These are phyloP conservation scores for Fusarium scirpi DNA, from an alignment of 2,329 filamentous ascomycete genomes.

Conservation along the genomic window DNA sequence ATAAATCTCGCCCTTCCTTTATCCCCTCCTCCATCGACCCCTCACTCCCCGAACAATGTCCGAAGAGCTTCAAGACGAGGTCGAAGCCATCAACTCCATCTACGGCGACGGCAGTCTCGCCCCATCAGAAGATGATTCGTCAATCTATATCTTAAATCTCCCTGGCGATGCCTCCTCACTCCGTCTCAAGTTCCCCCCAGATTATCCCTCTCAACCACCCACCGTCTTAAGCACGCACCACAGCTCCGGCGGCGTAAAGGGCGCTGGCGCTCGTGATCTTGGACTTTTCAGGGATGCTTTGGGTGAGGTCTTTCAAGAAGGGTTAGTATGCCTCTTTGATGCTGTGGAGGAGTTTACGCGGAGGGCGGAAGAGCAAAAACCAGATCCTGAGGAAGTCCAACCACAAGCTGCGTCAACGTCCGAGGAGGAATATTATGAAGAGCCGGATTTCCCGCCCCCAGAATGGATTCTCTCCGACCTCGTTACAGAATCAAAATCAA, in stretches of 20 bases:
- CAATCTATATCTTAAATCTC: conserved; percentile 72
- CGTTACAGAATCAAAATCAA: conserved; percentile 84
- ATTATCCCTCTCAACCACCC: conserved; percentile 82
- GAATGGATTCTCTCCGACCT: conserved; percentile 80
- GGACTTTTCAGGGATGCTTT: conserved; percentile 76
- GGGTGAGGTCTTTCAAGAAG: conserved; percentile 74
- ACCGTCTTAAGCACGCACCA: conserved; percentile 83
- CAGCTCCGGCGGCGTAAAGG: conserved; percentile 77
- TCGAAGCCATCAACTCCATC: conserved; percentile 87
- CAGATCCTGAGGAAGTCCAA: conserved; percentile 43
- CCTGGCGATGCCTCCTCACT: conserved; percentile 72
- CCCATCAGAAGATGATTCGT: conserved; percentile 50
- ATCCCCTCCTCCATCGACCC: conserved; percentile 2
- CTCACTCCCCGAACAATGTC: conserved; percentile 57
- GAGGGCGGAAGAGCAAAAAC: conserved; percentile 52
- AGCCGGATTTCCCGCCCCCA: conserved; percentile 41
- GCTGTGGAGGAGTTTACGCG: conserved; percentile 80
- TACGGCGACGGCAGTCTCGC: conserved; percentile 76
- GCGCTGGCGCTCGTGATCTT: conserved; percentile 79
- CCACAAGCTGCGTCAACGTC: conserved; percentile 35
- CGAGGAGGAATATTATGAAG: conserved; percentile 28
- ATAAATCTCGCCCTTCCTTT: background rate
- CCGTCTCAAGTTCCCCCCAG: conserved; percentile 74
- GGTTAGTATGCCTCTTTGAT: conserved; percentile 89
- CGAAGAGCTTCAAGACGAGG: conserved; percentile 75